Evolutionary conservation across 2,329 filamentous ascomycete species (phyloP), one percentile per base, ranked within the genome.

Genomic region (Aureobasidium vineae): DNA sequence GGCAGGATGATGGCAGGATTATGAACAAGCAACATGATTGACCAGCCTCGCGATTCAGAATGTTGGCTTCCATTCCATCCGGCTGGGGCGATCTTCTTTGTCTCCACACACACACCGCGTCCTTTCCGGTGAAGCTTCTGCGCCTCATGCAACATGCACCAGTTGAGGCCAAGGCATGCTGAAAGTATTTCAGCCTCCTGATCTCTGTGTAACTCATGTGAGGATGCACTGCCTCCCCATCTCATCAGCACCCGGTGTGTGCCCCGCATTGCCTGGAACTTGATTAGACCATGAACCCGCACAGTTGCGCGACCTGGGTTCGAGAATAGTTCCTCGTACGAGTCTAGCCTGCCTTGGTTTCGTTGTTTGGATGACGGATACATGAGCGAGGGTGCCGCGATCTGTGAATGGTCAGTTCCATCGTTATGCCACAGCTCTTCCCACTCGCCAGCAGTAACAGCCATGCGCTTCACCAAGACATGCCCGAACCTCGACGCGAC

Each of bases 341-440:
- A 64, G 49, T 45, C 49, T 61, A 63, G 59, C 33, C 45, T 63
- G 47, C 45, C 45, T 52, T 63, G 57, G 59, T 63, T 41, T 47
- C 45, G 59, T 16, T n/a, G 19, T 63, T 52, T 41, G 59, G 16
- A 31, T 52, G 59, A 63, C 45, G 49, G 49, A 54, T 64, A 53
- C 49, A 54, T 64, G 61, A 54, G 49, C 61, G 49, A 54, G 49
- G n/a, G 49, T 49, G 49, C 47, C 61, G 61, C 53, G 54, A 31
- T 21, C 59, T 64, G 57, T 65, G 56, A 66, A 67, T 68, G 67
- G 64, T 45, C 59, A 56, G 47, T 26, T 65, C 31, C 31, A 45
- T 59, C 31, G 71, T 57, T 65, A 75, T 75, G 73, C 72, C 73
- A 70, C 72, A 74, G 47, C 70, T 71, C 38, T 71, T 74, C 71